Evolutionary conservation across 1,284 basidiomycete species (phyloP).

Genomic region (Hymenochaete sp.): DNA sequence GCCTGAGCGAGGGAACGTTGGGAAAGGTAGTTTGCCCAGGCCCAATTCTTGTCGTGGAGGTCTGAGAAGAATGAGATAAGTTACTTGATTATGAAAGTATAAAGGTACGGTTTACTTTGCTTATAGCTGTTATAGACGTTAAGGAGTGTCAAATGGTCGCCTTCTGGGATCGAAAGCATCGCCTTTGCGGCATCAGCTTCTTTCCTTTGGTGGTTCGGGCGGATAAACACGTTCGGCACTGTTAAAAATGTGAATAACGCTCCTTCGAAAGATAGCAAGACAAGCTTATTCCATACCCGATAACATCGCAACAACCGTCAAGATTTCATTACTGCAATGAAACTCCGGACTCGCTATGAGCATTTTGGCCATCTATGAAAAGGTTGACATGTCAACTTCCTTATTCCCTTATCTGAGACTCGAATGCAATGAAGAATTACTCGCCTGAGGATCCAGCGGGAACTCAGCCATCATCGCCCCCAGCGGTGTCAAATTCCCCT

Average conservation of each 20-base stretch:
- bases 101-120: slow-evolving; percentile 46
- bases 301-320: slow-evolving; percentile 94
- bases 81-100: neutral
- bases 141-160: slow-evolving; percentile 91
- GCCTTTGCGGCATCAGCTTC: slow-evolving; percentile 93
- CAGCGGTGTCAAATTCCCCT: slow-evolving; percentile 83
- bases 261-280: neutral
- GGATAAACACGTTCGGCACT: slow-evolving; percentile 92
- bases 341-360: slow-evolving; percentile 93
- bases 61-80: slow-evolving; percentile 33
- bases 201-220: slow-evolving; percentile 80
- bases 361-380: slow-evolving; percentile 76
- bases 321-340: slow-evolving; percentile 91
- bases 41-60: slow-evolving; percentile 76
- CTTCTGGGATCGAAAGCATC: slow-evolving; percentile 83
- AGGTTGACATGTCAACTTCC: slow-evolving; percentile 6
- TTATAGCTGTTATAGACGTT: slow-evolving; percentile 96
- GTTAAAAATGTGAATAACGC: slow-evolving; percentile 13
- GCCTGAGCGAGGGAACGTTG: slow-evolving; percentile 81
- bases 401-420: no score
- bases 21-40: slow-evolving; percentile 90
- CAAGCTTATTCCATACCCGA: slow-evolving; percentile 47
- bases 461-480: slow-evolving; percentile 97
- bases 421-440: slow-evolving; percentile 17
- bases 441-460: slow-evolving; percentile 90